Evolutionary conservation across 176 grass and related monocot species (phyloP).

Genomic region (Ananas comosus): DNA sequence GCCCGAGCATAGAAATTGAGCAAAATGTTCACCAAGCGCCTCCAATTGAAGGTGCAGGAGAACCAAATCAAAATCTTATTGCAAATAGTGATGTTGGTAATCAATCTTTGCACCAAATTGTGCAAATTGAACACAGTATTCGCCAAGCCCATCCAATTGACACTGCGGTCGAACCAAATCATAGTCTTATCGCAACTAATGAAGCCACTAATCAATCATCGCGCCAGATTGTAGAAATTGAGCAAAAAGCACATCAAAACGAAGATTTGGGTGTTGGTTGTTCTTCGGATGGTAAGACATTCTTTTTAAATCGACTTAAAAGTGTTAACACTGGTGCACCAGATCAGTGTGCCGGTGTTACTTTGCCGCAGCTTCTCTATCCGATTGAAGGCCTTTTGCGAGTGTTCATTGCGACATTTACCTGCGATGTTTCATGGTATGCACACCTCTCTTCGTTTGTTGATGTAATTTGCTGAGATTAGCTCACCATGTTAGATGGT

Average conservation of each 20-base stretch:
- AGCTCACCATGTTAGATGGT: background rate
- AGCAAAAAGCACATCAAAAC: slow-evolving; percentile 2
- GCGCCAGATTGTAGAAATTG: background rate
- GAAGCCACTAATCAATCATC: slow-evolving; percentile 1
- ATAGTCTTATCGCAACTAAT: background rate
- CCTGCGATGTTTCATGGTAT: slow-evolving; percentile 75
- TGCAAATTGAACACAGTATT: too few species aligned
- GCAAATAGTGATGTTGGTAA: background rate
- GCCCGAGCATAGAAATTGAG: too few species aligned
- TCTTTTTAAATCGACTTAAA: slow-evolving; percentile 61
- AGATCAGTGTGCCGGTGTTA: slow-evolving; percentile 34
- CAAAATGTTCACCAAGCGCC: too few species aligned
- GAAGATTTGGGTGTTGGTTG: slow-evolving; percentile 4
- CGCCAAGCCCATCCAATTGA: too few species aligned
- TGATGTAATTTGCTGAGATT: background rate
- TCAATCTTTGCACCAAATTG: background rate
- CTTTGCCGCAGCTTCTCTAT: slow-evolving; percentile 68
- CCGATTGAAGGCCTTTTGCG: slow-evolving; percentile 42
- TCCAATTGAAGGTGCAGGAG: background rate
- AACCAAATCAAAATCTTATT: background rate
- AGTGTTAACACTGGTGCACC: slow-evolving; percentile 10
- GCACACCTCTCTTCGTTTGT: slow-evolving; percentile 1
- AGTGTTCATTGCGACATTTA: slow-evolving; percentile 85
- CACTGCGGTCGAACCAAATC: background rate
- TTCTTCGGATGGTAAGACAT: slow-evolving; percentile 73